A percentile compares a stretch with the other conserved stretches of the same genome.
These are phyloP conservation scores for Oidiodendron maius DNA, from an alignment of 495 filamentous ascomycete genomes.

Conservation along the genomic window DNA sequence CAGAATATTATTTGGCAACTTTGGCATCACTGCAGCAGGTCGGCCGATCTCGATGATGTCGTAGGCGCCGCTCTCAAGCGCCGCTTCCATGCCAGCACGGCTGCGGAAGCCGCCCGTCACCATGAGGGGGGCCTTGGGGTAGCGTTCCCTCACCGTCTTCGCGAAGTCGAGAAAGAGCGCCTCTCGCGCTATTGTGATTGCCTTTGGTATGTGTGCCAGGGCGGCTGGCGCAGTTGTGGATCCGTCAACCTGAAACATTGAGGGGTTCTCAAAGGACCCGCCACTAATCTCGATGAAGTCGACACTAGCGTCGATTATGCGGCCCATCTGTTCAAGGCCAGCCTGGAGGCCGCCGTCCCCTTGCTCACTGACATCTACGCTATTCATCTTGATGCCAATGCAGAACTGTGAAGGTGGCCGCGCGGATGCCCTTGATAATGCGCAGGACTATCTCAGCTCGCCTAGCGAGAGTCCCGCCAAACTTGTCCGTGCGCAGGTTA, in stretches of 20 bases:
- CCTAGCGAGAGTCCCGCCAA: constrained; percentile 52
- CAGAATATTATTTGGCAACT: constrained; percentile 41
- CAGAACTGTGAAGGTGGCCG: too few species aligned
- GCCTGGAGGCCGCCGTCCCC: constrained; percentile 38
- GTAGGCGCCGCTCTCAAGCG: constrained; percentile 45
- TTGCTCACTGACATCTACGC: constrained; percentile 41
- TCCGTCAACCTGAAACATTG: constrained; percentile 24
- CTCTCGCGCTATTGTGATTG: constrained; percentile 42
- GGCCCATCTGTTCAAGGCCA: constrained; percentile 44
- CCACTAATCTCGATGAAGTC: constrained; percentile 62
- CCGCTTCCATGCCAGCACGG: constrained; percentile 46
- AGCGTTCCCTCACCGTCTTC: constrained; percentile 33
- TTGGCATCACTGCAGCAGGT: constrained; percentile 46
- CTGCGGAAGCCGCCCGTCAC: constrained; percentile 49
- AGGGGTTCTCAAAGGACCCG: constrained; percentile 51
- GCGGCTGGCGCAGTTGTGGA: background rate
- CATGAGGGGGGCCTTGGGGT: constrained; percentile 38
- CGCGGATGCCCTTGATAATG: constrained; percentile 33
- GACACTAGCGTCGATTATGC: constrained; percentile 45
- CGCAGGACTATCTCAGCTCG: constrained; percentile 46
- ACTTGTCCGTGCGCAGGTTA: constrained; percentile 56
- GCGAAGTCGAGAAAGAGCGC: constrained; percentile 59
- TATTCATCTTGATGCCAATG: constrained; percentile 61
- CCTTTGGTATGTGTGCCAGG: background rate
- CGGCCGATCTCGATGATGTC: constrained; percentile 53